Percentiles rank a stretch among this genome's conserved stretches.
These are phyloP conservation scores for Alternaria burnsii DNA, from an alignment of 2,329 filamentous ascomycete species.

Conservation along the genomic window DNA sequence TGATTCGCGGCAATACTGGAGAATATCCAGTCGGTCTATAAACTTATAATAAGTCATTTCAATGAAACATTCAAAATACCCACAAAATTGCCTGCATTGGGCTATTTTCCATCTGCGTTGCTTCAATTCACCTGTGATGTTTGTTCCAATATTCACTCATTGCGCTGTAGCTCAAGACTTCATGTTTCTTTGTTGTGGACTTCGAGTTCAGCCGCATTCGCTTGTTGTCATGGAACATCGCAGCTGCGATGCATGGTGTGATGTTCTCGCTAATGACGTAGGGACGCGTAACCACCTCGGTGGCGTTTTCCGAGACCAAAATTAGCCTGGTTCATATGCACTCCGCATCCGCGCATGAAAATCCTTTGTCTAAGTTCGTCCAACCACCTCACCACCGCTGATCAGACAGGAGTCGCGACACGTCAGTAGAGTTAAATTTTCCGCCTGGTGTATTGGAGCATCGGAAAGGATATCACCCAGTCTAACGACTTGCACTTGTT, in stretches of 20 bases:
- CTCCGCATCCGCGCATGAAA: constrained; percentile 4
- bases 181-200: not conserved
- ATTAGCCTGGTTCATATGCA: constrained; percentile 3
- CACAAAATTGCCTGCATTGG: not conserved
- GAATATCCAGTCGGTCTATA: constrained; percentile 7
- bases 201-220: not conserved
- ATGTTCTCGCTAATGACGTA: constrained; percentile 11
- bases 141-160: not conserved
- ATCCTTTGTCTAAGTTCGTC: not conserved
- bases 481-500: not conserved
- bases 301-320: constrained; percentile 5
- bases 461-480: not conserved
- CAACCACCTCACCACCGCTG: not conserved
- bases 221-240: not conserved
- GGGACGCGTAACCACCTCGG: constrained; percentile 5
- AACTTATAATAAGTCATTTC: constrained; percentile 15
- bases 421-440: not conserved
- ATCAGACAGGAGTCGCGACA: not conserved
- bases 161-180: not conserved
- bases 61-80: constrained; percentile 10
- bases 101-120: not conserved
- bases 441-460: not conserved
- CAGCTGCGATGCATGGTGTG: constrained; percentile 2
- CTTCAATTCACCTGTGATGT: not conserved
- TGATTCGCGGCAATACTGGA: constrained; percentile 5